Evolutionary conservation across 495 filamentous ascomycete genomes (phyloP).

Genomic region (Aspergillus bertholletiae): DNA sequence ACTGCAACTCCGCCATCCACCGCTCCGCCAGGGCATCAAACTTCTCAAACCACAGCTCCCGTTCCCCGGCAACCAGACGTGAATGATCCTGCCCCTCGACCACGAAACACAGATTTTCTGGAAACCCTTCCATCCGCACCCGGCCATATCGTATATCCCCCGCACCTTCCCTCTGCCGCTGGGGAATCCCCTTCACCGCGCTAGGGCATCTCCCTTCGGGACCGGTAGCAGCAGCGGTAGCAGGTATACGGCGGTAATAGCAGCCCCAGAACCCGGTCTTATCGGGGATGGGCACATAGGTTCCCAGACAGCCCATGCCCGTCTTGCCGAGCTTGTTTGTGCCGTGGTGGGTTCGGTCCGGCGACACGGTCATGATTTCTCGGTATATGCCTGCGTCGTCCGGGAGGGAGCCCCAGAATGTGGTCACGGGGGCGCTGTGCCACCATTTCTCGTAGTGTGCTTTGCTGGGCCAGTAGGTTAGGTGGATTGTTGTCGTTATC

Average conservation of each 20-base stretch:
- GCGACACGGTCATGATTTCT: conserved; percentile 20
- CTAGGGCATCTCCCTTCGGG: too few relatives aligned
- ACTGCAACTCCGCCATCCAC: conserved; percentile 23
- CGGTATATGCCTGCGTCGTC: conserved; percentile 25
- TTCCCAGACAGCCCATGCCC: conserved; percentile 17
- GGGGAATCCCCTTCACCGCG: not conserved
- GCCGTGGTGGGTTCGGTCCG: conserved; percentile 16
- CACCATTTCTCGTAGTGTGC: conserved; percentile 15
- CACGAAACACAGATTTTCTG: conserved; percentile 28
- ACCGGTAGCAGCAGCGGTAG: not conserved
- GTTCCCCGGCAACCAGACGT: conserved; percentile 12
- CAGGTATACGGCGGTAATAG: conserved; percentile 20
- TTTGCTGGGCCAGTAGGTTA: conserved; percentile 16
- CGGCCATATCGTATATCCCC: conserved; percentile 12
- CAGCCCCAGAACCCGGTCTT: conserved; percentile 33
- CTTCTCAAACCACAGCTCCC: conserved; percentile 19
- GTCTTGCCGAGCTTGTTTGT: conserved; percentile 11
- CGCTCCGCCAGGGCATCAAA: conserved; percentile 15
- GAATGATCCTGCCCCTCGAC: conserved; percentile 30
- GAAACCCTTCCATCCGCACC: conserved; percentile 14
- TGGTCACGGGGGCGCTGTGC: conserved; percentile 5
- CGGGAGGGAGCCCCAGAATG: conserved; percentile 24
- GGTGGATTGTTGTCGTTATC: conserved; percentile 10
- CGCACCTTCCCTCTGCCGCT: not conserved
- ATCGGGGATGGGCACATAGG: conserved; percentile 9